phyloP scores from a whole-genome alignment of 441 rosid species.

The Eugenia klotzschiana region DNA sequence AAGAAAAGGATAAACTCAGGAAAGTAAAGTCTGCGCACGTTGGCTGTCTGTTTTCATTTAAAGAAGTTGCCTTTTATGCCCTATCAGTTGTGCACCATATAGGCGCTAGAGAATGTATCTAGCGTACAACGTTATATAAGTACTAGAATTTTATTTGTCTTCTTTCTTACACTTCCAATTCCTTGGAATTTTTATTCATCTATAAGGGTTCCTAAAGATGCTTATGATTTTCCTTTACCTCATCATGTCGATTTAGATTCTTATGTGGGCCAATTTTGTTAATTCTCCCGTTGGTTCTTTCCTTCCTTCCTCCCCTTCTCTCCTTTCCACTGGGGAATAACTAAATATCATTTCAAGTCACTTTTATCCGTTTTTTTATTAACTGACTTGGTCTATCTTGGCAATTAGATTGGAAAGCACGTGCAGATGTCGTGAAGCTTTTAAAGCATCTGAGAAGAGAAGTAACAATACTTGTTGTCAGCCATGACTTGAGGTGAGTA shows the following conservation, averaged over 20 bases:
- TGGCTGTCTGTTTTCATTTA: neutral
- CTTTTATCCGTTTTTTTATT: neutral
- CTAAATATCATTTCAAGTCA: neutral
- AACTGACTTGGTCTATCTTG: neutral
- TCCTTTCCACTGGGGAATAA: neutral
- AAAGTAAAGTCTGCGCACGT: neutral
- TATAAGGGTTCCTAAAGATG: neutral
- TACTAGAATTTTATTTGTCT: neutral
- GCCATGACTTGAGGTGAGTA: constrained; percentile 83
- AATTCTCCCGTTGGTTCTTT: neutral
- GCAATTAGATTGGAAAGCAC: constrained; percentile 76
- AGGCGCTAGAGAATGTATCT: neutral
- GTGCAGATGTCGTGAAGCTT: constrained; percentile 81
- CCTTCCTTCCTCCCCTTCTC: neutral
- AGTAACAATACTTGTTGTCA: constrained; percentile 70
- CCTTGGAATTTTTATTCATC: neutral
- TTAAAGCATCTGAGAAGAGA: constrained; percentile 73
- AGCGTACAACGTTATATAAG: neutral
- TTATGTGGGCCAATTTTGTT: neutral
- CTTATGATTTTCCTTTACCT: neutral
- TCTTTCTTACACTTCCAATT: neutral
- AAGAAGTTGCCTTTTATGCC: neutral
- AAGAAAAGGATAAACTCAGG: neutral
- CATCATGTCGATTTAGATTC: neutral
- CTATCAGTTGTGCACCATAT: neutral